Percentiles rank a stretch among this genome's conserved stretches.
Conservation (phyloP, 306 rosid genomes). For the Vigna nakashimae region DNA sequence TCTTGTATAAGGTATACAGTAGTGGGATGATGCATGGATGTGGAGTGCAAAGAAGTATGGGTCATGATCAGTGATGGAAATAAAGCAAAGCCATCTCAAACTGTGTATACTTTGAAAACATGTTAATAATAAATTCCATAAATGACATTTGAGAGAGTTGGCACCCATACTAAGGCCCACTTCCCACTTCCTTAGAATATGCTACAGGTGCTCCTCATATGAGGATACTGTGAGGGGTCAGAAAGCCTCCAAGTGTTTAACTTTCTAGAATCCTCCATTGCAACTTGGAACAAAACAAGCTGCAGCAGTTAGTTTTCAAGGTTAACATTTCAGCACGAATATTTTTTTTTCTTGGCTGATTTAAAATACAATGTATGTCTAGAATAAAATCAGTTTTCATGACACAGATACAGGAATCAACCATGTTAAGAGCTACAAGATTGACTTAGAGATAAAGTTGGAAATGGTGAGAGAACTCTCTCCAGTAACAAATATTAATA, state of each 20-base stretch:
- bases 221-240: conserved; percentile 1
- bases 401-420: too few species aligned
- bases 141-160: conserved; percentile 32
- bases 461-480: too few species aligned
- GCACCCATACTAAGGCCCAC: conserved; percentile 50
- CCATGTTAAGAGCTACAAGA: too few species aligned
- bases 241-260: conserved; percentile 28
- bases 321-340: not conserved
- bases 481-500: too few species aligned
- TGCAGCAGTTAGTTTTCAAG: not conserved
- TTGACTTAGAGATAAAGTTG: too few species aligned
- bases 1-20: not conserved
- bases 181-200: conserved; percentile 45
- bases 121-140: conserved; percentile 39
- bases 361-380: too few species aligned
- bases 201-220: conserved; percentile 16
- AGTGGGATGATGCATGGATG: conserved; percentile 32
- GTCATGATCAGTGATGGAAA: conserved; percentile 27
- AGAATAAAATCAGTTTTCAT: too few species aligned
- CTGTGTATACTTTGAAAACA: conserved; percentile 33
- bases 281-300: conserved; percentile 4
- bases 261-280: conserved; percentile 1
- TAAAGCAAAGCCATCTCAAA: conserved; percentile 14
- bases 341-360: too few species aligned
- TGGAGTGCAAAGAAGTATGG: conserved; percentile 35